Evolutionary conservation across 176 grass and related monocot genomes (phyloP).

Genomic region (Triticum aestivum): DNA sequence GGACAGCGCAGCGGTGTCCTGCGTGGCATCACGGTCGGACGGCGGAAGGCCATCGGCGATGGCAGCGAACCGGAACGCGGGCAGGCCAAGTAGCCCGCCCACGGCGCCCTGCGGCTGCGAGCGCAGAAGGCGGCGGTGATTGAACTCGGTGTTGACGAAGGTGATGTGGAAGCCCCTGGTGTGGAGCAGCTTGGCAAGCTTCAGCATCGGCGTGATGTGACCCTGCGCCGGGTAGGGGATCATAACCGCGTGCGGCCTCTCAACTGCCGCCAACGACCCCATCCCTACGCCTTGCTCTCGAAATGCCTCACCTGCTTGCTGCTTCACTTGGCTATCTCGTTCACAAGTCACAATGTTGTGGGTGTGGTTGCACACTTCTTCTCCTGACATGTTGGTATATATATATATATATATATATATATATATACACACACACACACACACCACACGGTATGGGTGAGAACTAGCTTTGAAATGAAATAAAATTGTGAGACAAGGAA

Average conservation of each 20-base stretch:
- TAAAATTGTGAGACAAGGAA: too few relatives aligned
- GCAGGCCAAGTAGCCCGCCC: neutral
- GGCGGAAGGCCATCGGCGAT: neutral
- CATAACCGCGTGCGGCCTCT: slow-evolving; percentile 40
- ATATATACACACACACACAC: too few relatives aligned
- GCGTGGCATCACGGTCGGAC: neutral
- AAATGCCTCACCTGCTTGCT: too few relatives aligned
- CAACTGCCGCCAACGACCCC: slow-evolving; percentile 14
- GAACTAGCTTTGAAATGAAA: too few relatives aligned
- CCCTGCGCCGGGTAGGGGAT: slow-evolving; percentile 67
- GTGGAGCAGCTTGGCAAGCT: slow-evolving; percentile 70
- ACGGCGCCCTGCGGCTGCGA: neutral
- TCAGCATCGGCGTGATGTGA: slow-evolving; percentile 62
- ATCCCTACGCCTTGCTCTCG: neutral
- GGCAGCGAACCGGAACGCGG: neutral
- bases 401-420: too few relatives aligned
- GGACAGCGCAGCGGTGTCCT: neutral
- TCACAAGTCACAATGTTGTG: too few relatives aligned
- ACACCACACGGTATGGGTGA: too few relatives aligned
- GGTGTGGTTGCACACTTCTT: too few relatives aligned
- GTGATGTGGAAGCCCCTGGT: slow-evolving; percentile 53
- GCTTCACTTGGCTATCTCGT: too few relatives aligned
- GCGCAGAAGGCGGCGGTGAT: slow-evolving; percentile 31
- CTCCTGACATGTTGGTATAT: too few relatives aligned
- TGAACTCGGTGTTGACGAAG: slow-evolving; percentile 72